Percentiles rank a stretch among this genome's conserved stretches.
Conservation (phyloP, 805 yeast species). For the Cyberlindnera mycetangii region DNA sequence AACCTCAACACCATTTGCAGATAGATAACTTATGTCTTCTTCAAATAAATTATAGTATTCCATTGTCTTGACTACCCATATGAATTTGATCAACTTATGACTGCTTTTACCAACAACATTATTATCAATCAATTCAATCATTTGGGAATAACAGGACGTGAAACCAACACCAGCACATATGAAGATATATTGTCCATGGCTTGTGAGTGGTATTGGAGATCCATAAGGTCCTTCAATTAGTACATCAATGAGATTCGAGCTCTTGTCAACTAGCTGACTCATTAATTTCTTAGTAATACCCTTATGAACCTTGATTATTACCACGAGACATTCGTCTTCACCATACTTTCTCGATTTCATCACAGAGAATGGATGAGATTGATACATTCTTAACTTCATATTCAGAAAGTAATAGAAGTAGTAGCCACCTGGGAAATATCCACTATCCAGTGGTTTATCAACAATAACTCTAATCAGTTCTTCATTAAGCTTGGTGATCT, state of each 20-base stretch:
- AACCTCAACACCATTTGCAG: constrained; percentile 24
- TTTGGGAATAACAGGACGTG: constrained; percentile 47
- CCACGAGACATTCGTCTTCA: constrained; percentile 30
- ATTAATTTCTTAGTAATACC: constrained; percentile 50
- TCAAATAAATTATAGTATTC: constrained; percentile 46
- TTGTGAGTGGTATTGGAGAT: constrained; percentile 34
- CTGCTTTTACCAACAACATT: constrained; percentile 7
- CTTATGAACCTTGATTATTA: constrained; percentile 47
- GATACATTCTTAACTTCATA: constrained; percentile 40
- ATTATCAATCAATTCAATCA: constrained; percentile 26
- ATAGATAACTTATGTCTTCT: constrained; percentile 40
- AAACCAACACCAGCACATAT: constrained; percentile 54
- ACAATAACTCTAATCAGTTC: constrained; percentile 40
- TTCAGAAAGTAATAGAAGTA: constrained; percentile 56
- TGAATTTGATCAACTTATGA: constrained; percentile 39
- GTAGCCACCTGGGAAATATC: constrained; percentile 49
- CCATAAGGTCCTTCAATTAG: constrained; percentile 67
- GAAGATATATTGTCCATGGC: constrained; percentile 37
- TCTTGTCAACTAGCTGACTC: constrained; percentile 31
- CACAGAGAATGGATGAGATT: constrained; percentile 72
- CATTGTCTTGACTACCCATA: constrained; percentile 62
- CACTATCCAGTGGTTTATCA: constrained; percentile 44
- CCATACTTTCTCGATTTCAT: constrained; percentile 38
- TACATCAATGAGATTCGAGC: constrained; percentile 35
- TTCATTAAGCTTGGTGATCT: constrained; percentile 28